Base-by-base conservation (phyloP, 768 basidiomycete species). In the Chalciporus piperatus region DNA sequence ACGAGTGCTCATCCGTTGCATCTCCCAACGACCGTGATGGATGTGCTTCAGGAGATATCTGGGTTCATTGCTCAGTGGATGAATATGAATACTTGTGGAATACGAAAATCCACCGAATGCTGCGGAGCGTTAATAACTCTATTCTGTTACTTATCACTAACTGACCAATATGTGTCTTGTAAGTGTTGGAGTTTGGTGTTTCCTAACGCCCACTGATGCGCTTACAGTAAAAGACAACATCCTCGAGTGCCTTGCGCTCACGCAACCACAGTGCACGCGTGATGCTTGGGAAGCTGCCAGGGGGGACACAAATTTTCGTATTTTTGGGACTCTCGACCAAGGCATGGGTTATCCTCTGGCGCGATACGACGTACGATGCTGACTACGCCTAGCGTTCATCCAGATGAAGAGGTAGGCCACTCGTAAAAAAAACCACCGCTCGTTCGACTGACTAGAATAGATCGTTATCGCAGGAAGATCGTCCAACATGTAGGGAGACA, bases 81-180 rank as follows among this genome's bases (percentile, higher is more conserved):
- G 39, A 47, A 56, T n/a, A 38, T 22, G 16, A 51, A 69, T 33
- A 43, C 47, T 6, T 60, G 57, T 37, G 64, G 67, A 41, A 59
- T 69, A 41, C 69, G 41, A 46, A 51, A 47, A 42, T 69, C 68
- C 16, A 50, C 27, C 20, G 67, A 69, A 41, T 70, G 64, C 47
- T 67, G 69, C 43, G 67, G 59, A 48, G 53, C 50, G n/a, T 49
- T 68, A 45, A 55, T 66, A 1, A 41, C 59, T 44, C 67, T 68
- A 25, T 67, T 67, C 28, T 58, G 59, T 9, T 50, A 53, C 45
- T 19, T 58, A 25, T 65, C 59, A 20, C 58, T 48, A 43, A 47
- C 52, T n/a, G 69, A 59, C 25, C 57, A 59, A 33, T 16, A 52
- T 50, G 19, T 48, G 40, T 33, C 32, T 54, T 33, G 67, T 58